phyloP scores from a whole-genome alignment of 495 filamentous ascomycete genomes.

The Poronia punctata region DNA sequence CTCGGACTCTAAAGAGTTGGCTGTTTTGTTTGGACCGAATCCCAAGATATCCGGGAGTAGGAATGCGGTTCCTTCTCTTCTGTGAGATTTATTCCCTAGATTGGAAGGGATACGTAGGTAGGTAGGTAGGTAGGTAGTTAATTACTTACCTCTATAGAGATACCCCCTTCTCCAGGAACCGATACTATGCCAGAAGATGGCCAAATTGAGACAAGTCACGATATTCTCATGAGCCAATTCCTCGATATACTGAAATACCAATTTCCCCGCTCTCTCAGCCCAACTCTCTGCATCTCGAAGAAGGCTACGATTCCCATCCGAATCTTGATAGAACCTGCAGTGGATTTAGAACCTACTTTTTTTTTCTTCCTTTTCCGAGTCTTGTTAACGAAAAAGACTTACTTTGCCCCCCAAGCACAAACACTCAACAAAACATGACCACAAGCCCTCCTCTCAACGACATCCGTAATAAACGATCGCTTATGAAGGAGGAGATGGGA shows the following conservation, averaged over 20 bases:
- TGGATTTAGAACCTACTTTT: neutral
- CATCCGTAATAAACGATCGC: neutral
- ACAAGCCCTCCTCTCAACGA: neutral
- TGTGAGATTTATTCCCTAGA: no score
- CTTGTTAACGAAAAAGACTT: neutral
- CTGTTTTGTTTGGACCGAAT: neutral
- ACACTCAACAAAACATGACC: slow-evolving; percentile 1
- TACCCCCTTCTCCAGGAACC: neutral
- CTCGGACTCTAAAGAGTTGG: slow-evolving; percentile 1
- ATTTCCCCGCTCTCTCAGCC: slow-evolving; percentile 2
- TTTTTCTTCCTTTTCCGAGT: neutral
- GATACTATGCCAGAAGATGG: neutral
- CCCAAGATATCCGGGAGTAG: slow-evolving; percentile 3
- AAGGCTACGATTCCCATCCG: neutral
- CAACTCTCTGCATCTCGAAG: neutral
- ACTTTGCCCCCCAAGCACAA: slow-evolving; percentile 3
- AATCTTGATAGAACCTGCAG: slow-evolving; percentile 2
- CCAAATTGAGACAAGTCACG: neutral
- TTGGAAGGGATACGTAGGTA: no score
- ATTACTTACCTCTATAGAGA: slow-evolving; percentile 3
- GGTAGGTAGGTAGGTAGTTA: no score
- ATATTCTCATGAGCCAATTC: neutral
- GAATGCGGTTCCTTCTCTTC: slow-evolving; percentile 2
- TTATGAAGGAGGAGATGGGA: slow-evolving; percentile 4
- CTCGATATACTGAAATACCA: neutral